A percentile compares a stretch with the other conserved stretches of the same genome.
Conservation (phyloP, 345 rosid genomes). For the Syzygium aqueum region DNA sequence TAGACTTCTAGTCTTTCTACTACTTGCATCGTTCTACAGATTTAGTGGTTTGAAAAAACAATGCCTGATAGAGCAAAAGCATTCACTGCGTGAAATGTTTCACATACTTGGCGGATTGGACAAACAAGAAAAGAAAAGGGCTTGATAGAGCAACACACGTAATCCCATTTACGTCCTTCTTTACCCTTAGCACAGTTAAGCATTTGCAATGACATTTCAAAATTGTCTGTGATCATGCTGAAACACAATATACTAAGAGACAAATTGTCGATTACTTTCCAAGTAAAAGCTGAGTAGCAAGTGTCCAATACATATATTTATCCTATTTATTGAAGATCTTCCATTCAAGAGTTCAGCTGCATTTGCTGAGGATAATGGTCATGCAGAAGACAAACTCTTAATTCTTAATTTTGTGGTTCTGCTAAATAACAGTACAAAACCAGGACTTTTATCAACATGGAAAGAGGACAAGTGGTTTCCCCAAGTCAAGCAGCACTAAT, state of each 20-base stretch:
- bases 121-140: neutral
- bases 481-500: neutral
- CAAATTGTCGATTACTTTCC: neutral
- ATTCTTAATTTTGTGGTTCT: neutral
- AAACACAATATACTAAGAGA: neutral
- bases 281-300: neutral
- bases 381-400: neutral
- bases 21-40: neutral
- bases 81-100: neutral
- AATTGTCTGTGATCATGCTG: neutral
- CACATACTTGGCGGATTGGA: neutral
- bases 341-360: neutral
- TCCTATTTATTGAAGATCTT: neutral
- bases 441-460: neutral
- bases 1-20: neutral
- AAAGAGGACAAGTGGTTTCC: neutral
- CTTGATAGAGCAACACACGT: neutral
- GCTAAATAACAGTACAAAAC: neutral
- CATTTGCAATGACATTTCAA: neutral
- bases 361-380: neutral
- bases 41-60: neutral
- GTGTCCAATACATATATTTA: neutral
- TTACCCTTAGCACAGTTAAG: neutral
- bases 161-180: neutral
- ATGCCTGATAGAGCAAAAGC: neutral